Evolutionary conservation across 371 early-diverging fungal genomes (phyloP), one percentile per base, ranked within the genome.

Genomic region (Saksenaea vasiformis): DNA sequence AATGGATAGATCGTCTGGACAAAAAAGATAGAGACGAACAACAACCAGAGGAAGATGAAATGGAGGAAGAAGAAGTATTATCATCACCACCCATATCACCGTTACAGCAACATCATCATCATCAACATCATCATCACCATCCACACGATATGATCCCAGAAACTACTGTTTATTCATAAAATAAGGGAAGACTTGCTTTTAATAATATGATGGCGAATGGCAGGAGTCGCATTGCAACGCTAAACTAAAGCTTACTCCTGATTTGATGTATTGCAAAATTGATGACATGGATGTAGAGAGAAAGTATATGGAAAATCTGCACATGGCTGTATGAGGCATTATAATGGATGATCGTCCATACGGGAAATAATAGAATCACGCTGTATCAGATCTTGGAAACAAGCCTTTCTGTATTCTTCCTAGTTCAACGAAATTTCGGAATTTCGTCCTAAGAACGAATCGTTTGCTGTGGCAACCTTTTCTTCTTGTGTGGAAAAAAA

Each of bases 1-100:
- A 79, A 5, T 84, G 79, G 80, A 66, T 84, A 53, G 73, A 72
- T 38, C 65, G 70, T 38, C 65, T 84, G 39, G 82, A 83, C 58
- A 61, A 59, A 14, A 62, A 64, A 14, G 17, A 61, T n/a, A 37
- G n/a, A 34, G 38, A 56, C 1, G 38, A 56, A 24, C 24, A 36
- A 10, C 37, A 5, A 28, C 37, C 22, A 56, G 5, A 17, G 51
- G 51, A 31, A 7, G 31, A 31, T n/a, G n/a, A n/a, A n/a, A n/a
- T n/a, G 7, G 31, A 31, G 31, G 31, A 31, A 4, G 31, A 31
- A 2, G 31, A 7, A 31, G 31, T n/a, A n/a, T n/a, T n/a, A n/a
- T n/a, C n/a, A n/a, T n/a, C n/a, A n/a, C n/a, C 31, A 31, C 31
- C 7, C 31, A 7, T 7, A 31, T 31, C 31, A 31, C 31, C 31